Conservation (phyloP, 208 protist genomes). For the Crithidia expoeki region DNA sequence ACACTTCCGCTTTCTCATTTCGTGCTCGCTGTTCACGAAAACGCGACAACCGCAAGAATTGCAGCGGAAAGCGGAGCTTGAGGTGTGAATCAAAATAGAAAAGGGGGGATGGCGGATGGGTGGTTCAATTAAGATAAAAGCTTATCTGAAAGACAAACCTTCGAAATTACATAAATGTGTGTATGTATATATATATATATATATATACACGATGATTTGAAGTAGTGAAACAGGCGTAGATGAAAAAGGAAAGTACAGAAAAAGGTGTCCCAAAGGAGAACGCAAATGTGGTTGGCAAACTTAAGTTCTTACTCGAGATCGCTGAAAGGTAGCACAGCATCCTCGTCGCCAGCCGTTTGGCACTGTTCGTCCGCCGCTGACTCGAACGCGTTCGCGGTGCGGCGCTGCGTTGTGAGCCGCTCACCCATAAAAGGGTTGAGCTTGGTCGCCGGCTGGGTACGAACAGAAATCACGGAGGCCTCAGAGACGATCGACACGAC, state of each 20-base stretch:
- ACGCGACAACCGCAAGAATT: no score
- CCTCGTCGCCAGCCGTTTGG: neutral
- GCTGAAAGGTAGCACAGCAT: neutral
- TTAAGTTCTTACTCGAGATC: neutral
- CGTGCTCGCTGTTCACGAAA: no score
- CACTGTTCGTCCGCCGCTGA: neutral
- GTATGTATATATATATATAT: no score
- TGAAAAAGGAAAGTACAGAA: slow-evolving; percentile 5
- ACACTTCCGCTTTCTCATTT: no score
- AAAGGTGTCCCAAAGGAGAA: neutral
- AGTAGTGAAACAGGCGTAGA: no score
- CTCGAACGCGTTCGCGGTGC: neutral
- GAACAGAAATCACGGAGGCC: neutral
- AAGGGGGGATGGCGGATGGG: no score
- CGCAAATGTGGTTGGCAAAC: no score
- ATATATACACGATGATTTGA: no score
- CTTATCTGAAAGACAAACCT: no score
- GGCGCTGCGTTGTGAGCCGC: neutral
- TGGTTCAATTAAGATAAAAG: no score
- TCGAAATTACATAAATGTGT: no score
- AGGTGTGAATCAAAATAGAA: neutral
- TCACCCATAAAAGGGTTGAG: neutral
- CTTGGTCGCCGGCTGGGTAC: neutral
- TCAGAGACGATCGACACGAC: neutral
- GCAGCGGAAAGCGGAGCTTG: no score